Evolutionary conservation across 495 filamentous ascomycete species (phyloP).

Genomic region (Echria macrotheca): DNA sequence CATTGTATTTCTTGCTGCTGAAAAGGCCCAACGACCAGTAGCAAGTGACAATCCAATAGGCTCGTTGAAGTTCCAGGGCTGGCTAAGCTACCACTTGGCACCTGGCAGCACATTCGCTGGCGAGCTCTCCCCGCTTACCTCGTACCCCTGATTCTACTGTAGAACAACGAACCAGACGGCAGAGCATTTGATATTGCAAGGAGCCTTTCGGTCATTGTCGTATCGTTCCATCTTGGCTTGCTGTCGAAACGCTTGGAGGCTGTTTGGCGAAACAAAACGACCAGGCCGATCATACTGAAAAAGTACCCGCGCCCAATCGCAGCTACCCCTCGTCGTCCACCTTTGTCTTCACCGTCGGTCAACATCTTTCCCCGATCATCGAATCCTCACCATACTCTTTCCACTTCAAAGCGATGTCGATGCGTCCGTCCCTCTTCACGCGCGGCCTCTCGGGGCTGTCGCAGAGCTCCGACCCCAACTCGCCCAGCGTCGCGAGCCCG

Average conservation of each 20-base stretch:
- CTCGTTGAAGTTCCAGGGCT: too few species aligned
- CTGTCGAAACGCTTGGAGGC: conserved; percentile 4
- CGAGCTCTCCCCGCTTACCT: too few species aligned
- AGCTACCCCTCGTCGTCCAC: conserved; percentile 8
- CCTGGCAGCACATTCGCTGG: too few species aligned
- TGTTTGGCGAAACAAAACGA: conserved; percentile 9
- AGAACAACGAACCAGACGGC: too few species aligned
- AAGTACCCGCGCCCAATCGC: background rate
- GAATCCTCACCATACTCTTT: background rate
- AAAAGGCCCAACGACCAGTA: background rate
- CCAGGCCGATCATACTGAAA: conserved; percentile 7
- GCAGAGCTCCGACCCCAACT: conserved; percentile 46
- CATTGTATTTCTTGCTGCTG: background rate
- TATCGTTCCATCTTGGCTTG: background rate
- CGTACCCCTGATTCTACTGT: too few species aligned
- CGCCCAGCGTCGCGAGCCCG: conserved; percentile 44
- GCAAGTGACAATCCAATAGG: background rate
- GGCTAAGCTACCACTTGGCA: background rate
- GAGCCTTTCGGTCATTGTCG: too few species aligned
- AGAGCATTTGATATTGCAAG: too few species aligned
- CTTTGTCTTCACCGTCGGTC: background rate
- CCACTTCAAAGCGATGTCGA: conserved; percentile 32
- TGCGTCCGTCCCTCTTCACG: conserved; percentile 48
- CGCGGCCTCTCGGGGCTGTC: conserved; percentile 48
- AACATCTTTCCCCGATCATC: background rate